Base-by-base conservation (phyloP, 441 rosid species). In the Brassica hybrid region DNA sequence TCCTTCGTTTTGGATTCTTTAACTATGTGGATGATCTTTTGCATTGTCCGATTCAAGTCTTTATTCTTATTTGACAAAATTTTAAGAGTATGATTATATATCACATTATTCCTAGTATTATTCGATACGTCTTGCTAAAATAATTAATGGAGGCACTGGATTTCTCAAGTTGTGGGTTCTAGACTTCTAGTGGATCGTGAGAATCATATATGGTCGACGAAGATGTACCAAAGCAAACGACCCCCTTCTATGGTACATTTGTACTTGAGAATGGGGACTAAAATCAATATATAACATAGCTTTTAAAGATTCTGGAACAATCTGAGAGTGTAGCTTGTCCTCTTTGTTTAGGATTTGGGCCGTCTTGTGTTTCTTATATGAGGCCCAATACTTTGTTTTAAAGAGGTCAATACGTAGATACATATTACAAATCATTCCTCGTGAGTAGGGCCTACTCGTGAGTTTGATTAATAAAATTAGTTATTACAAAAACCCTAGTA, bases 121-220 rank as follows among this genome's bases (percentile, higher is more conserved):
- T 50, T 12, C 3, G 56, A 50, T 50, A 50, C 56, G 56, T 50
- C 56, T 14, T 50, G 56, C 56, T n/a, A 34, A 34, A 21, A 69
- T 4, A 12, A 34, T 11, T 54, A 65, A 70, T 34, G 65, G 65
- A 5, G 21, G 34, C 32, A 8, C 5, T 19, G 56, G 56, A 21
- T 13, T 58, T 70, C 56, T 70, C 43, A 70, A 36, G 74, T 36
- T 58, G 65, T 60, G 67, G 75, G 23, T 71, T 36, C 52, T 3
- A 50, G 17, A 50, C 56, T 50, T 60, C 58, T 72, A 36, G 57
- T 34, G 38, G 75, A 71, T 71, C 54, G 1, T 23, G 75, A 58
- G 23, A 58, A 71, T n/a, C 74, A 43, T 10, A 43, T 57, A 36
- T 71, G 74, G 74, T 71, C 21, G 36, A 59, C 5, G 21, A 19